Conservation (phyloP, 176 grass and related monocot species). For the Calamus simplicifolius region DNA sequence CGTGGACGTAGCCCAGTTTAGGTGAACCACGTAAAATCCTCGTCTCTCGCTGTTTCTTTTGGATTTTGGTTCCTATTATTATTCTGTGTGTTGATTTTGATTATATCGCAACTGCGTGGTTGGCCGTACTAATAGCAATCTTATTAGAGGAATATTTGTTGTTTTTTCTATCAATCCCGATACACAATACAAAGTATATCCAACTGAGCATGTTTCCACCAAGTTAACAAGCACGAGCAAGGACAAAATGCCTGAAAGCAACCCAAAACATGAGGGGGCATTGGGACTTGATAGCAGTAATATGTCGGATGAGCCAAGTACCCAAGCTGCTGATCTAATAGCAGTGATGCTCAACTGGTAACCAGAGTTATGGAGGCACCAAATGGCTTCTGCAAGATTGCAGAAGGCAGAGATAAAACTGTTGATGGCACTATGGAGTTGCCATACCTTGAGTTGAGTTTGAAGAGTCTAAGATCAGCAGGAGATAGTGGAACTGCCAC, state of each 20-base stretch:
- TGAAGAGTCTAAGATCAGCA: constrained; percentile 57
- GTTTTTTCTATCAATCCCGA: no score
- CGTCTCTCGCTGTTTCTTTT: no score
- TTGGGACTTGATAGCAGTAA: constrained; percentile 27
- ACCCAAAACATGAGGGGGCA: constrained; percentile 20
- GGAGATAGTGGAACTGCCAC: constrained; percentile 14
- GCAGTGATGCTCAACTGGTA: constrained; percentile 23
- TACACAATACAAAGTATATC: constrained; percentile 7
- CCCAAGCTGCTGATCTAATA: constrained; percentile 57
- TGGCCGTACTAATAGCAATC: no score
- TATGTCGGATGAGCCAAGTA: constrained; percentile 27
- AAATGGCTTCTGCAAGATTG: constrained; percentile 30
- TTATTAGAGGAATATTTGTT: no score
- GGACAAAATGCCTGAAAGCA: constrained; percentile 25
- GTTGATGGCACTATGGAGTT: constrained; percentile 22
- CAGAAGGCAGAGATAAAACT: constrained; percentile 32
- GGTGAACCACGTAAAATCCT: no score
- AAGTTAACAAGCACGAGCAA: constrained; percentile 24
- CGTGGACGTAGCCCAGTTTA: no score
- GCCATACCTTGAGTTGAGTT: constrained; percentile 55
- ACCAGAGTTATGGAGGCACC: constrained; percentile 25
- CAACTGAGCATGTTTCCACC: constrained; percentile 10
- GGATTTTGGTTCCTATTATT: no score
- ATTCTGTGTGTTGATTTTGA: no score
- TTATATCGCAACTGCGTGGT: no score